phyloP scores from a whole-genome alignment of 306 rosid genomes.

The Vicia villosa region DNA sequence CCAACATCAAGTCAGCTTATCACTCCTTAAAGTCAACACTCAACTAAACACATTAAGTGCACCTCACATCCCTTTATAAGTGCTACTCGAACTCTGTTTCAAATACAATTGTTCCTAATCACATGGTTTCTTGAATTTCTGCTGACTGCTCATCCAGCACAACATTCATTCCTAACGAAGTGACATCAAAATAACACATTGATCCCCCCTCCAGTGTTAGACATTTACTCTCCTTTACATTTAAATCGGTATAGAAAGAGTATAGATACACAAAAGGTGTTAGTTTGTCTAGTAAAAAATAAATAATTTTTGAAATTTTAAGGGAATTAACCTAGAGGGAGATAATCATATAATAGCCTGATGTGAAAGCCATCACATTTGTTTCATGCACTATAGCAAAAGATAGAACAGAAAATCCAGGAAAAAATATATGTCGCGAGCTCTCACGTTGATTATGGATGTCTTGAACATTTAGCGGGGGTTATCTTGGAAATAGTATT shows the following conservation, averaged over 20 bases:
- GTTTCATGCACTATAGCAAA: conserved; percentile 10
- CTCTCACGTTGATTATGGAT: no score
- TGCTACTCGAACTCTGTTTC: conserved; percentile 12
- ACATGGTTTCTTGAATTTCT: conserved; percentile 10
- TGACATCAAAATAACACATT: conserved; percentile 17
- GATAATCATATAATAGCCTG: conserved; percentile 11
- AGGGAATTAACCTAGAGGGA: conserved; percentile 9
- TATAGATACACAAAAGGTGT: not conserved
- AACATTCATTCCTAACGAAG: not conserved
- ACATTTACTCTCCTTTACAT: conserved; percentile 6
- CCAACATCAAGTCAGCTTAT: no score
- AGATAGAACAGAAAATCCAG: conserved; percentile 4
- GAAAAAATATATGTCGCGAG: conserved; percentile 11
- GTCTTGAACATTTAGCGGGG: no score
- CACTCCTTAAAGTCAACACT: conserved; percentile 19
- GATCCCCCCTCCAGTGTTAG: not conserved
- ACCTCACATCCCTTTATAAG: conserved; percentile 3
- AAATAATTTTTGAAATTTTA: not conserved
- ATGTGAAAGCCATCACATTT: conserved; percentile 19
- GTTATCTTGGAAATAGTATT: conserved; percentile 11
- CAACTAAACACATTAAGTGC: conserved; percentile 14
- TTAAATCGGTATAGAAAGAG: conserved; percentile 12
- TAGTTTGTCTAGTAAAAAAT: no score
- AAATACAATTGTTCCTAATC: not conserved
- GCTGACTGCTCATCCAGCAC: not conserved